phyloP scores from a whole-genome alignment of 495 filamentous ascomycete species.

The Sporormia fimetaria region DNA sequence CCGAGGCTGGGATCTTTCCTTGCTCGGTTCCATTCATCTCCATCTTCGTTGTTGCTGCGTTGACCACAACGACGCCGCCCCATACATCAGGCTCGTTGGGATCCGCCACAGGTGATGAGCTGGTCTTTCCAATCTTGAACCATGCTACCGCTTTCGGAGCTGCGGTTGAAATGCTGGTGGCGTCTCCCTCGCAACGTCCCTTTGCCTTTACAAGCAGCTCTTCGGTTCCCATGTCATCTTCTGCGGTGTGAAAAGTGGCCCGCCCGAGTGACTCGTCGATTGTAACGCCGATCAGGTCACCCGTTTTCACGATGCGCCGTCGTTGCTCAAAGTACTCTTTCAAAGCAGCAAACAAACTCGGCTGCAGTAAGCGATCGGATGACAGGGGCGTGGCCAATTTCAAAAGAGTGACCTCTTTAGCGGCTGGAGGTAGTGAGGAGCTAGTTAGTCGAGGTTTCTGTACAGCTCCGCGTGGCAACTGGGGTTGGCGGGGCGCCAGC shows the following conservation, averaged over 20 bases:
- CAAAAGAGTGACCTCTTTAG: conserved; percentile 81
- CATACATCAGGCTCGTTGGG: conserved; percentile 52
- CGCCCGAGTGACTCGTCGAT: conserved; percentile 73
- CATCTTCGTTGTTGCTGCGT: conserved; percentile 74
- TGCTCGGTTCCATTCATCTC: conserved; percentile 75
- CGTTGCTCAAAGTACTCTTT: conserved; percentile 78
- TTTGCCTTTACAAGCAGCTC: conserved; percentile 26
- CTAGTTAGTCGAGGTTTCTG: conserved; percentile 21
- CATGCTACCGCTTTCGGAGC: conserved; percentile 59
- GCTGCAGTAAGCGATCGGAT: conserved; percentile 72
- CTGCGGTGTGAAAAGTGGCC: conserved; percentile 50
- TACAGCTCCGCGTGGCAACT: conserved; percentile 9
- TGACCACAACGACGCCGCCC: conserved; percentile 73
- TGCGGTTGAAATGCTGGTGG: not conserved
- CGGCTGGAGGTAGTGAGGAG: conserved; percentile 63
- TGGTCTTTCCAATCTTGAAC: conserved; percentile 70
- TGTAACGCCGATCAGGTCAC: conserved; percentile 76
- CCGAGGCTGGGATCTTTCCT: conserved; percentile 60
- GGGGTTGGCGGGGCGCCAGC: conserved; percentile 19
- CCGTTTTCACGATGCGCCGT: conserved; percentile 64
- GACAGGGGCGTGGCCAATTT: conserved; percentile 82
- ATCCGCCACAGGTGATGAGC: conserved; percentile 37
- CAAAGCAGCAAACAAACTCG: conserved; percentile 67
- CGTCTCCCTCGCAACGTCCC: not conserved
- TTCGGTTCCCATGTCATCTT: conserved; percentile 26